These are phyloP conservation scores for Aspergillus homomorphus DNA, from an alignment of 495 filamentous ascomycete species.

Conservation along the genomic window DNA sequence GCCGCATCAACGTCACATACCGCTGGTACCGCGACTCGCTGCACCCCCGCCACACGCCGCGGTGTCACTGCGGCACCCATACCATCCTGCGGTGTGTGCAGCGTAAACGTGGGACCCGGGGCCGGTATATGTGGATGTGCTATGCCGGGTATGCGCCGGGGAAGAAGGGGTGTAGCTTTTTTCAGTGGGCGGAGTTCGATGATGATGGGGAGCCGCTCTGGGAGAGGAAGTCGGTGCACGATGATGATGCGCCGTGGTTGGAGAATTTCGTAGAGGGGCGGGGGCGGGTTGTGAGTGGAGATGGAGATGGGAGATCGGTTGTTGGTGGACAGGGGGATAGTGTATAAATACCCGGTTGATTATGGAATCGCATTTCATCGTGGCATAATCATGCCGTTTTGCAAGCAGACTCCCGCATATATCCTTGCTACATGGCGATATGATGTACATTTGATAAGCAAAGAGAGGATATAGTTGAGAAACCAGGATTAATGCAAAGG, in stretches of 20 bases:
- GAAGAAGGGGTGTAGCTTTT: constrained; percentile 74
- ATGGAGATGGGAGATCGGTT: background rate
- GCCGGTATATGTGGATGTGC: constrained; percentile 94
- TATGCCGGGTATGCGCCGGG: constrained; percentile 72
- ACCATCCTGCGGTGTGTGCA: constrained; percentile 76
- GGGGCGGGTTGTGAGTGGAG: background rate
- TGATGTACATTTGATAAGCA: too few species aligned
- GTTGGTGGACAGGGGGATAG: background rate
- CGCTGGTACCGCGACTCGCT: constrained; percentile 76
- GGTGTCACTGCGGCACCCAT: constrained; percentile 65
- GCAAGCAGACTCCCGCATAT: too few species aligned
- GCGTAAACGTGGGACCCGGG: constrained; percentile 67
- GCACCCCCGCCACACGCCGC: constrained; percentile 60
- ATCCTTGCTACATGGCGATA: too few species aligned
- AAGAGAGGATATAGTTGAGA: too few species aligned
- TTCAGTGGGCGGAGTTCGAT: constrained; percentile 88
- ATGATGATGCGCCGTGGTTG: constrained; percentile 26
- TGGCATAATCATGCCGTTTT: too few species aligned
- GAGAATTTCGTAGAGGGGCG: constrained; percentile 26
- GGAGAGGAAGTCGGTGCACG: constrained; percentile 24
- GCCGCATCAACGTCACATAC: constrained; percentile 91
- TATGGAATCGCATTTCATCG: too few species aligned
- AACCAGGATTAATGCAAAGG: too few species aligned
- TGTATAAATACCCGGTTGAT: background rate
- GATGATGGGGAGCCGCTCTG: constrained; percentile 79